Percentiles rank a stretch among this genome's conserved stretches.
These are phyloP conservation scores for Alternaria ventricosa DNA, from an alignment of 2,329 filamentous ascomycete species.

Conservation along the genomic window DNA sequence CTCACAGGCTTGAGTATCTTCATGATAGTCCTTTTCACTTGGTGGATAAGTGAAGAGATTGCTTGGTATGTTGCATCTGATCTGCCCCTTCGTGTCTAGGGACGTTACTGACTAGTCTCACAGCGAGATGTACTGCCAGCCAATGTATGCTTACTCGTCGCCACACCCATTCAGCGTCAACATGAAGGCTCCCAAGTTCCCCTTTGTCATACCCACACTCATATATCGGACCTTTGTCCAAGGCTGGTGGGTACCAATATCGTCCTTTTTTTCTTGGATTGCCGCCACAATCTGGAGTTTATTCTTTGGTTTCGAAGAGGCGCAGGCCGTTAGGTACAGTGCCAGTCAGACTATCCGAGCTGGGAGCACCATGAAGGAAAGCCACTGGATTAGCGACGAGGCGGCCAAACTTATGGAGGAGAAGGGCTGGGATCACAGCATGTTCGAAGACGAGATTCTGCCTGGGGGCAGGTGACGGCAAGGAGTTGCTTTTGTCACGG, in stretches of 20 bases:
- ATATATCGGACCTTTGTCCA: conserved; percentile 52
- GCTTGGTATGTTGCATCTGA: conserved; percentile 49
- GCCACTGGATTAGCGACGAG: conserved; percentile 11
- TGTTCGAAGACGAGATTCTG: conserved; percentile 32
- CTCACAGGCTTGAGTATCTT: conserved; percentile 51
- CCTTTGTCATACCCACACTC: conserved; percentile 63
- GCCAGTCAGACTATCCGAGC: not conserved
- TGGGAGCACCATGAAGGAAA: not conserved
- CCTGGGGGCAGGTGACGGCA: not conserved
- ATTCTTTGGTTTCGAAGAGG: conserved; percentile 15
- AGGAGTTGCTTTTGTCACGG: not conserved
- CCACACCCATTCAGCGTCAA: conserved; percentile 57
- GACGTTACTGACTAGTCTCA: conserved; percentile 1
- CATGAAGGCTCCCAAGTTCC: conserved; percentile 60
- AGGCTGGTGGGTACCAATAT: conserved; percentile 44
- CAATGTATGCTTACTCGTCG: conserved; percentile 55
- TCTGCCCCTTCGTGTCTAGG: not conserved
- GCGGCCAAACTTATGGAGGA: conserved; percentile 20
- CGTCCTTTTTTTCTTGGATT: conserved; percentile 26
- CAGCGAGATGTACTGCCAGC: conserved; percentile 59
- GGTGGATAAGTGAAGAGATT: conserved; percentile 57
- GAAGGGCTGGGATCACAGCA: conserved; percentile 30
- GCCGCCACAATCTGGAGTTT: conserved; percentile 11
- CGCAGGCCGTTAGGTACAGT: conserved; percentile 1
- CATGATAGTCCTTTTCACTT: conserved; percentile 52